Percentiles rank a stretch among this genome's conserved stretches.
These are phyloP conservation scores for Blastobotrys elegans DNA, from an alignment of 1,139 yeast species.

Conservation along the genomic window DNA sequence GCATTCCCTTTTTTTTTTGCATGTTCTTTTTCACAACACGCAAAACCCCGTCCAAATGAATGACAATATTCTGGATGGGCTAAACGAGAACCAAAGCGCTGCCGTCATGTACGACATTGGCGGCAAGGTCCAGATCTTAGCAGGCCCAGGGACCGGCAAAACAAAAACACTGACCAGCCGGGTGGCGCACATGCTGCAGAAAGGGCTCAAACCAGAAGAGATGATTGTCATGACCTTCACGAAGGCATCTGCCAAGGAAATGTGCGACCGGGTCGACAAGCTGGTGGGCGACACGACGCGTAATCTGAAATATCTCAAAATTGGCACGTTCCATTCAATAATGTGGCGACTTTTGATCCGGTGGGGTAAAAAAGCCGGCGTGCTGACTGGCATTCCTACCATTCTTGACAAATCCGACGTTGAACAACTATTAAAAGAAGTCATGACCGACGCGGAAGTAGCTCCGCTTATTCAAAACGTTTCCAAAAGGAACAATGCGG, in stretches of 20 bases:
- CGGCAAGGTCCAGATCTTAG: conserved; percentile 67
- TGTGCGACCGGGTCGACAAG: conserved; percentile 53
- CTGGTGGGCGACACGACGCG: conserved; percentile 17
- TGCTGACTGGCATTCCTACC: conserved; percentile 40
- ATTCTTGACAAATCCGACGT: conserved; percentile 69
- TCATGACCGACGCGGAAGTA: not conserved
- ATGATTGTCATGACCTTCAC: conserved; percentile 88
- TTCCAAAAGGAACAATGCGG: not conserved
- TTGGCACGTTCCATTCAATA: conserved; percentile 86
- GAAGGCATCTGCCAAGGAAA: conserved; percentile 82
- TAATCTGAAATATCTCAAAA: conserved; percentile 41
- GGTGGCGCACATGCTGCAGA: conserved; percentile 60
- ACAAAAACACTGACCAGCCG: conserved; percentile 77
- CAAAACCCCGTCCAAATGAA: no score
- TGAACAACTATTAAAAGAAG: conserved; percentile 1
- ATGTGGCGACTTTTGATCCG: conserved; percentile 56
- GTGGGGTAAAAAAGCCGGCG: conserved; percentile 51
- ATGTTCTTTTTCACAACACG: no score
- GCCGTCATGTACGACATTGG: conserved; percentile 56
- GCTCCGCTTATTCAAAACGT: no score
- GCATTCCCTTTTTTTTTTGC: no score
- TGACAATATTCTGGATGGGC: conserved; percentile 21
- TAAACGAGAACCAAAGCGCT: conserved; percentile 53
- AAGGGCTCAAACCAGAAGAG: conserved; percentile 48
- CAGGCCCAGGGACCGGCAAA: conserved; percentile 83